Conservation (phyloP, 176 grass and related monocot species). For the Oryza punctata region DNA sequence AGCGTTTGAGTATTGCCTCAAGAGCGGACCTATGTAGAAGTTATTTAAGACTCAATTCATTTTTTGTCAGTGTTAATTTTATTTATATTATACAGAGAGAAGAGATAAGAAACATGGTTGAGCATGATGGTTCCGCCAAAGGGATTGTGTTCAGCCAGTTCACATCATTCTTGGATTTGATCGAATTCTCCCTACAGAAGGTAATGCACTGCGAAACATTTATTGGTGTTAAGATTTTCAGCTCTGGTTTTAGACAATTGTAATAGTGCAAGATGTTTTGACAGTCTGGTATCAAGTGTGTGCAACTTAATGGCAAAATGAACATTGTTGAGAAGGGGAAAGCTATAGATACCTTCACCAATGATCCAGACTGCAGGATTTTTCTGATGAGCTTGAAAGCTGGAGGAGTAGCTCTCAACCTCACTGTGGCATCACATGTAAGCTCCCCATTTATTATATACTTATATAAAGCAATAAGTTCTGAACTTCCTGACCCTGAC, state of each 20-base stretch:
- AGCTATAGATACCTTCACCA: slow-evolving; percentile 82
- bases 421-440: slow-evolving; percentile 93
- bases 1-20: not conserved
- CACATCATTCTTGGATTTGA: slow-evolving; percentile 94
- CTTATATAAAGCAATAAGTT: not conserved
- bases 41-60: not conserved
- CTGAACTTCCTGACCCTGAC: not conserved
- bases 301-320: slow-evolving; percentile 86
- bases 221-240: not conserved
- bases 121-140: slow-evolving; percentile 92
- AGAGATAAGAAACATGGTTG: slow-evolving; percentile 89
- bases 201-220: slow-evolving; percentile 38
- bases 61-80: not conserved
- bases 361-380: slow-evolving; percentile 76
- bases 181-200: slow-evolving; percentile 69
- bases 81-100: slow-evolving; percentile 57
- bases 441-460: not conserved
- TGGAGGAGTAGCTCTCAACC: slow-evolving; percentile 92
- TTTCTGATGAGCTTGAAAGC: slow-evolving; percentile 99
- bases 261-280: slow-evolving; percentile 43
- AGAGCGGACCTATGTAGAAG: not conserved
- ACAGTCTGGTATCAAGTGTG: slow-evolving; percentile 83
- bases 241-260: not conserved
- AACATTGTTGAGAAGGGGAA: slow-evolving; percentile 76
- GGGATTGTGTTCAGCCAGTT: slow-evolving; percentile 97